A percentile compares a stretch with the other conserved stretches of the same genome.
phyloP scores from a whole-genome alignment of 257 asterid genomes.

The Cynanchum wilfordii region DNA sequence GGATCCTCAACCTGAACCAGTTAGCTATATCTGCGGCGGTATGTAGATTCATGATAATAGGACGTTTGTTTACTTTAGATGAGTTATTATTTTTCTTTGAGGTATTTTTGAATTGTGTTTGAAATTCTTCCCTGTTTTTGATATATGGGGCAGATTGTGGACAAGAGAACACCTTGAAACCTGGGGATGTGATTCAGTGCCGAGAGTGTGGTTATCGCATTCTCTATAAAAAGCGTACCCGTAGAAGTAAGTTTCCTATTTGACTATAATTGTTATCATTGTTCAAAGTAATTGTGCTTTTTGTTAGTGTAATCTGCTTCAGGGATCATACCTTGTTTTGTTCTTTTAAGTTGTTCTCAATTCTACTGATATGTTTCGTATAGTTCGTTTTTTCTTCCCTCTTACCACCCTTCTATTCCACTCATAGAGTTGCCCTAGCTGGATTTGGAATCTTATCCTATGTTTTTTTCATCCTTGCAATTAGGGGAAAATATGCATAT shows the following conservation, averaged over 20 bases:
- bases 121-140: constrained; percentile 3
- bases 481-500: no score
- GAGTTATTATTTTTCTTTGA: background rate
- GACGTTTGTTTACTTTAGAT: background rate
- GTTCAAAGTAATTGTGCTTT: background rate
- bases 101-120: background rate
- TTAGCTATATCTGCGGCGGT: constrained; percentile 70
- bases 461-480: no score
- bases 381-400: no score
- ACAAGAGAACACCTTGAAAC: constrained; percentile 76
- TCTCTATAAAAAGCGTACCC: constrained; percentile 90
- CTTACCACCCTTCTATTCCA: no score
- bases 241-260: constrained; percentile 45
- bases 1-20: constrained; percentile 80
- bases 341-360: no score
- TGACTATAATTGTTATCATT: background rate
- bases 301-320: background rate
- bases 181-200: constrained; percentile 85
- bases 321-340: background rate
- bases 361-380: no score
- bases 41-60: background rate
- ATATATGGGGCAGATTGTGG: constrained; percentile 65
- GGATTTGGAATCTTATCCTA: no score
- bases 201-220: constrained; percentile 89
- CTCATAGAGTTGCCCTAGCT: no score